phyloP scores from a whole-genome alignment of 2,329 filamentous ascomycete genomes.

The Botryotinia convoluta region DNA sequence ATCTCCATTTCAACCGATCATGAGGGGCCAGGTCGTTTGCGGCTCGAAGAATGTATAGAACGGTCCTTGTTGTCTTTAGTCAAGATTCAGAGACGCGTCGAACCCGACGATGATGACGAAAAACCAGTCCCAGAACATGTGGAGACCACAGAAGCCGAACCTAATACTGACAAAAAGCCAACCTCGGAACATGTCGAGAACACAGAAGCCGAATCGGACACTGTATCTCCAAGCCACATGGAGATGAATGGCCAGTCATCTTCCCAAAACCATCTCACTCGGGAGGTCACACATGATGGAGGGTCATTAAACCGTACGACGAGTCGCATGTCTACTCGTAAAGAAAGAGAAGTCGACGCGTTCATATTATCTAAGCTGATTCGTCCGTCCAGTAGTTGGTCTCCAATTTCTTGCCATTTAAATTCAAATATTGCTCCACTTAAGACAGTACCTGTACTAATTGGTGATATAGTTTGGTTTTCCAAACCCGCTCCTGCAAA shows the following conservation, averaged over 20 bases:
- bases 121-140: slow-evolving; percentile 29
- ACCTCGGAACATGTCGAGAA: slow-evolving; percentile 30
- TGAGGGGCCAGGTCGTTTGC: slow-evolving; percentile 50
- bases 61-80: slow-evolving; percentile 87
- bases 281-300: slow-evolving; percentile 13
- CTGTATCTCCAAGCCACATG: slow-evolving; percentile 25
- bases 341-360: slow-evolving; percentile 46
- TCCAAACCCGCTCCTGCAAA: slow-evolving; percentile 62
- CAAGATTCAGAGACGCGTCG: slow-evolving; percentile 76
- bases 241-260: not conserved
- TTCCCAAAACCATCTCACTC: slow-evolving; percentile 1
- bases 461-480: slow-evolving; percentile 69
- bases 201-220: slow-evolving; percentile 27
- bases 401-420: slow-evolving; percentile 29
- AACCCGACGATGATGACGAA: slow-evolving; percentile 42
- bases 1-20: slow-evolving; percentile 80
- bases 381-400: slow-evolving; percentile 81
- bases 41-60: slow-evolving; percentile 86
- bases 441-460: slow-evolving; percentile 38
- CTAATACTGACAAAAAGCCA: slow-evolving; percentile 25
- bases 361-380: slow-evolving; percentile 94
- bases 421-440: slow-evolving; percentile 23
- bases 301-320: slow-evolving; percentile 41
- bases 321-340: slow-evolving; percentile 34
- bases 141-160: slow-evolving; percentile 26